Evolutionary conservation across 495 filamentous ascomycete species (phyloP).

Genomic region (Talaromyces liani): DNA sequence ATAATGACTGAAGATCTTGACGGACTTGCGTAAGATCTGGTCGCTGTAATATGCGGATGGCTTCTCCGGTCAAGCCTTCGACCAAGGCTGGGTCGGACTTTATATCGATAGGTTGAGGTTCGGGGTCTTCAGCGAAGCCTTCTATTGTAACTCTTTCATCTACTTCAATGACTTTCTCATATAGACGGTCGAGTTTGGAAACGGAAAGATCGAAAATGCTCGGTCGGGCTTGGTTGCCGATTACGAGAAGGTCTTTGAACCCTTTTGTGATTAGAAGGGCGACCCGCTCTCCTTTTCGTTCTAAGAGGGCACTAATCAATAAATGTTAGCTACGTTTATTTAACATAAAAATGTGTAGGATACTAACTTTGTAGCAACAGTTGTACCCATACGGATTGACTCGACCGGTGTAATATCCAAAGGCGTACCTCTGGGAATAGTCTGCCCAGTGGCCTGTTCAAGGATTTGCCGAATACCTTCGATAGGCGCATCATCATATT

Average conservation of each 20-base stretch:
- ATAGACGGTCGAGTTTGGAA: constrained; percentile 70
- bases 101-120: constrained; percentile 31
- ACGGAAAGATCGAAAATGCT: constrained; percentile 81
- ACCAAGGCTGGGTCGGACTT: constrained; percentile 17
- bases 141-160: constrained; percentile 82
- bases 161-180: constrained; percentile 68
- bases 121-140: constrained; percentile 26
- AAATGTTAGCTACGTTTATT: background rate
- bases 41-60: constrained; percentile 41
- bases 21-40: constrained; percentile 30
- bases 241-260: constrained; percentile 85
- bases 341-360: background rate
- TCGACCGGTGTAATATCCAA: constrained; percentile 79
- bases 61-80: constrained; percentile 44
- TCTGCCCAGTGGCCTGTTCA: constrained; percentile 55
- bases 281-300: constrained; percentile 89
- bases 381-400: constrained; percentile 84
- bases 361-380: constrained; percentile 66
- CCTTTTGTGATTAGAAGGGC: constrained; percentile 88
- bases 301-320: constrained; percentile 56
- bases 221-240: constrained; percentile 77
- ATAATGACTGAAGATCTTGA: constrained; percentile 34
- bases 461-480: constrained; percentile 17
- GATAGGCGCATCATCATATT: constrained; percentile 78
- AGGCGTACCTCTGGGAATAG: constrained; percentile 73